Percentiles rank a stretch among this genome's conserved stretches.
phyloP scores from a whole-genome alignment of 208 protist species.

The Leishmania major region DNA sequence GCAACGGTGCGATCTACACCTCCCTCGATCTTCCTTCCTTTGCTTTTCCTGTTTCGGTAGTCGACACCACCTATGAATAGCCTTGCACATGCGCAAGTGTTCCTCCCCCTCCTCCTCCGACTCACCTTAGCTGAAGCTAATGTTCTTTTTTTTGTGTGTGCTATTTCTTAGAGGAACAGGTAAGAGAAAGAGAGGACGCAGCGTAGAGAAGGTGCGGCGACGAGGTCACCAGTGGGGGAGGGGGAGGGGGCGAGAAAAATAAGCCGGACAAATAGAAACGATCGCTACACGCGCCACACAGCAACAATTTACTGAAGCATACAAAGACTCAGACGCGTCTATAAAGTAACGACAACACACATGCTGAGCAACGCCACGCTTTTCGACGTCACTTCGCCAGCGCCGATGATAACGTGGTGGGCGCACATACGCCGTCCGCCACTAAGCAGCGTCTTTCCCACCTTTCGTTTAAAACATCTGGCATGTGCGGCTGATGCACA shows the following conservation, averaged over 20 bases:
- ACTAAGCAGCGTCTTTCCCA: background rate
- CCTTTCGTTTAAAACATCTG: background rate
- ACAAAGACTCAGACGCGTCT: background rate
- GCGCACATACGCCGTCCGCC: background rate
- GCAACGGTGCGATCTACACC: no score
- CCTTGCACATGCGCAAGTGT: background rate
- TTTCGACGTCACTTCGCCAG: background rate
- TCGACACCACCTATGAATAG: background rate
- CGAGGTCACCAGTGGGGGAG: background rate
- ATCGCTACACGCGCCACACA: background rate
- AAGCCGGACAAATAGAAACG: background rate
- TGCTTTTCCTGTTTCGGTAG: background rate
- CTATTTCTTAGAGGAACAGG: background rate
- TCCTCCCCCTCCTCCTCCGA: background rate
- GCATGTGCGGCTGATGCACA: background rate
- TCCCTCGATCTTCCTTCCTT: background rate
- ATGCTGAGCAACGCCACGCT: background rate
- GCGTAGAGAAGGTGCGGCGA: background rate
- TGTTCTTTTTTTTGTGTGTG: no score
- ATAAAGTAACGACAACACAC: background rate
- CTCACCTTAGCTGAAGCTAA: background rate
- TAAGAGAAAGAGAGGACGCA: background rate
- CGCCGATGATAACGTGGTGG: background rate
- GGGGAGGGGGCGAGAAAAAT: background rate
- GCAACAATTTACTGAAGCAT: background rate